These are phyloP conservation scores for Colletotrichum ledebouriae DNA, from an alignment of 2,329 filamentous ascomycete genomes.

Conservation along the genomic window DNA sequence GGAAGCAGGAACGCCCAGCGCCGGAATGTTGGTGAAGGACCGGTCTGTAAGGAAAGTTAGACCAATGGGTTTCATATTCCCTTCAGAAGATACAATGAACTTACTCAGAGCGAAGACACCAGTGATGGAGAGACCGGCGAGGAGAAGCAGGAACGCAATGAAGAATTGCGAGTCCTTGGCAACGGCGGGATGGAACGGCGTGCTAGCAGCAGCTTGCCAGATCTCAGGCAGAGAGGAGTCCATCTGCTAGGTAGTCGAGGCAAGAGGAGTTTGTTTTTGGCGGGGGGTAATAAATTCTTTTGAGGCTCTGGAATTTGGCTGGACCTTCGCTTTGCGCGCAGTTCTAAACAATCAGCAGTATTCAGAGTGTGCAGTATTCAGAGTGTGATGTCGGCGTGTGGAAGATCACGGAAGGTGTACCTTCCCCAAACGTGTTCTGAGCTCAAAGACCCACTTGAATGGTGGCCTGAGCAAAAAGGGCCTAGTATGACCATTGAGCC, in stretches of 20 bases:
- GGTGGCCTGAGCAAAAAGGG: slow-evolving; percentile 52
- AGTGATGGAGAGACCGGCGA: slow-evolving; percentile 78
- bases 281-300: neutral
- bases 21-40: slow-evolving; percentile 79
- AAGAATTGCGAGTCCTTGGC: slow-evolving; percentile 88
- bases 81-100: slow-evolving; percentile 45
- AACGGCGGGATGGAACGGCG: slow-evolving; percentile 84
- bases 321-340: slow-evolving; percentile 11
- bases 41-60: slow-evolving; percentile 73
- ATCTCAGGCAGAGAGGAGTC: slow-evolving; percentile 87
- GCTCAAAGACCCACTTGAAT: slow-evolving; percentile 48
- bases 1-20: slow-evolving; percentile 88
- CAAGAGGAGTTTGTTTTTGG: neutral
- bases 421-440: slow-evolving; percentile 43
- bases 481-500: slow-evolving; percentile 46
- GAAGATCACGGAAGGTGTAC: slow-evolving; percentile 31
- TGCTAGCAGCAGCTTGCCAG: slow-evolving; percentile 93
- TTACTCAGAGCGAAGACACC: slow-evolving; percentile 90
- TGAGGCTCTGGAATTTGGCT: neutral
- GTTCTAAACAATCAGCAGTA: neutral
- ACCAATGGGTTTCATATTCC: slow-evolving; percentile 29
- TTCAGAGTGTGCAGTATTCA: too few relatives aligned
- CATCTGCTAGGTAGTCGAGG: slow-evolving; percentile 60
- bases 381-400: slow-evolving; percentile 21
- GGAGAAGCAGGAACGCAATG: slow-evolving; percentile 81